A percentile compares a stretch with the other conserved stretches of the same genome.
Conservation (phyloP, 345 rosid species). For the Zanthoxylum bungeanum region DNA sequence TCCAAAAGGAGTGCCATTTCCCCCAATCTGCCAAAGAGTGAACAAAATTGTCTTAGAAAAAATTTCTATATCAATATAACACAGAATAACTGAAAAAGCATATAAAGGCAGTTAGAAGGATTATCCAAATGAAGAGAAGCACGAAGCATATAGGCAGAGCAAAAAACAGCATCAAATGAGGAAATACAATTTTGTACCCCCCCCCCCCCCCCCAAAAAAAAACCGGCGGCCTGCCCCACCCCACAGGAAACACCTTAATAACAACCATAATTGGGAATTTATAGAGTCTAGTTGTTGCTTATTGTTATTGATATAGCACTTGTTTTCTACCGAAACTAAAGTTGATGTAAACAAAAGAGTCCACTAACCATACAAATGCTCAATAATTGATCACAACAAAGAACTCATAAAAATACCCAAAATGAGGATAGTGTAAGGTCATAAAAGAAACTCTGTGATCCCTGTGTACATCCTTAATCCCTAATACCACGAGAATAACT, state of each 20-base stretch:
- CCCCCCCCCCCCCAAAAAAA: neutral
- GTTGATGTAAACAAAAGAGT: neutral
- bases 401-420: neutral
- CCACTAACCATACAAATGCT: neutral
- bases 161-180: neutral
- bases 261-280: neutral
- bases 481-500: neutral
- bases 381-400: neutral
- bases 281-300: neutral
- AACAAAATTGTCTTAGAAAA: conserved; percentile 15
- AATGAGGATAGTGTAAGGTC: neutral
- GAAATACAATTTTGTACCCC: neutral
- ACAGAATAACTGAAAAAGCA: no score
- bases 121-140: neutral
- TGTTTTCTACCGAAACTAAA: neutral
- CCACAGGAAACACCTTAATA: no score
- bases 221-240: no score
- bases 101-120: neutral
- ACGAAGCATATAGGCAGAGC: neutral
- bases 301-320: neutral
- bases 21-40: conserved; percentile 69
- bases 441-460: neutral
- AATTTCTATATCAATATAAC: neutral
- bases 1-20: conserved; percentile 66
- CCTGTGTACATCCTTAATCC: neutral